Evolutionary conservation across 2,329 filamentous ascomycete genomes (phyloP).

Genomic region (Hypoxylon sp.): DNA sequence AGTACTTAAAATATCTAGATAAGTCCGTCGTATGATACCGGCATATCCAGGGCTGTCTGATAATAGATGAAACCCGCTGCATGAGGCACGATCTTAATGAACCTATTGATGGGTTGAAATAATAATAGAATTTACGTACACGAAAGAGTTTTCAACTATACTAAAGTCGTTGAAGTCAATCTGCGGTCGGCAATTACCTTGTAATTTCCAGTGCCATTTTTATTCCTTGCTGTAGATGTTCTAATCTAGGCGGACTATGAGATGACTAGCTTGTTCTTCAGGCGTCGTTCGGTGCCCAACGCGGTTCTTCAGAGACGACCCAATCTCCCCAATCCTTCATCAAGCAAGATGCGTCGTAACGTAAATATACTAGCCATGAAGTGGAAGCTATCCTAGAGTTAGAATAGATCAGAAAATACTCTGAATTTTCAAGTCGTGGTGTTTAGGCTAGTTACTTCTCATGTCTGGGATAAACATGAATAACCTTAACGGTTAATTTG

Average conservation of each 20-base stretch:
- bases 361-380: background rate
- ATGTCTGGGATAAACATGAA: background rate
- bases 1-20: too few species aligned
- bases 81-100: background rate
- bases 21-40: too few species aligned
- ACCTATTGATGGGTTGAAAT: background rate
- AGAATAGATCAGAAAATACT: background rate
- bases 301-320: background rate
- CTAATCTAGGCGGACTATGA: background rate
- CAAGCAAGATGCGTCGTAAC: too few species aligned
- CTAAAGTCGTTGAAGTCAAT: too few species aligned
- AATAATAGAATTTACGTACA: background rate
- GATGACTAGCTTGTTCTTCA: background rate
- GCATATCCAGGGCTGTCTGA: background rate
- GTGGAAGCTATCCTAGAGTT: background rate
- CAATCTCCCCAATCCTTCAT: background rate
- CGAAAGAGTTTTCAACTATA: background rate
- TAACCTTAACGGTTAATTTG: too few species aligned
- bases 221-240: background rate
- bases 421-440: background rate
- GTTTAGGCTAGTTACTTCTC: background rate
- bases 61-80: background rate
- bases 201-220: background rate
- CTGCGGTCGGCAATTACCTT: background rate
- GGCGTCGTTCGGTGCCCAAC: background rate